A percentile compares a stretch with the other conserved stretches of the same genome.
phyloP scores from a whole-genome alignment of 305 asterid species.

The Stenogyne calaminthoides region DNA sequence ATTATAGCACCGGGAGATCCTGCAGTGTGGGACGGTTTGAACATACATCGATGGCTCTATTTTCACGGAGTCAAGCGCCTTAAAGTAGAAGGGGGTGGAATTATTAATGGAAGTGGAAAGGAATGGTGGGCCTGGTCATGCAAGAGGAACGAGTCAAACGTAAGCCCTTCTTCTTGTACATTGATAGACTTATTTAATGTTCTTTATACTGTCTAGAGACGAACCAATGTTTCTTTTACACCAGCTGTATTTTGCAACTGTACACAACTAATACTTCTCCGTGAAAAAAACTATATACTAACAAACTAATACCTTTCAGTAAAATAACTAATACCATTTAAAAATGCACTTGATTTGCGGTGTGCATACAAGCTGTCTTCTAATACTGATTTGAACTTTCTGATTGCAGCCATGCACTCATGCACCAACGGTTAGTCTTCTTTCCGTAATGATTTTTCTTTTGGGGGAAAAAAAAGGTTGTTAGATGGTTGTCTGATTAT shows the following conservation, averaged over 20 bases:
- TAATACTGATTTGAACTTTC: slow-evolving; percentile 24
- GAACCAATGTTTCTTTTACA: slow-evolving; percentile 16
- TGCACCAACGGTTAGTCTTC: slow-evolving; percentile 80
- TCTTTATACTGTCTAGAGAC: background rate
- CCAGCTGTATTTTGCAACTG: no score
- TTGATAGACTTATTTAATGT: background rate
- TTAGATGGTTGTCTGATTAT: slow-evolving; percentile 20
- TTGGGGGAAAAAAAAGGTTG: background rate
- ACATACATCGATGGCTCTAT: slow-evolving; percentile 80
- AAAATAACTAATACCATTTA: no score
- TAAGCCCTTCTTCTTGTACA: slow-evolving; percentile 35
- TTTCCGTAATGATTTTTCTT: background rate
- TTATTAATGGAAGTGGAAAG: slow-evolving; percentile 66
- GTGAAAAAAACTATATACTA: no score
- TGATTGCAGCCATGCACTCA: slow-evolving; percentile 81
- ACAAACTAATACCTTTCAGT: no score
- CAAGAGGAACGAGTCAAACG: slow-evolving; percentile 71
- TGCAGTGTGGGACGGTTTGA: slow-evolving; percentile 59
- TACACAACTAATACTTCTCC: no score
- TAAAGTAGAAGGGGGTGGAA: slow-evolving; percentile 75
- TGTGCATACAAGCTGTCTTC: no score
- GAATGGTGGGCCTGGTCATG: slow-evolving; percentile 95
- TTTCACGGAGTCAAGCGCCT: slow-evolving; percentile 63
- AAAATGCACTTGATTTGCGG: no score
- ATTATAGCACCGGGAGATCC: slow-evolving; percentile 78